These are phyloP conservation scores for Aschersonia sp. DNA, from an alignment of 2,329 filamentous ascomycete genomes.

Conservation along the genomic window DNA sequence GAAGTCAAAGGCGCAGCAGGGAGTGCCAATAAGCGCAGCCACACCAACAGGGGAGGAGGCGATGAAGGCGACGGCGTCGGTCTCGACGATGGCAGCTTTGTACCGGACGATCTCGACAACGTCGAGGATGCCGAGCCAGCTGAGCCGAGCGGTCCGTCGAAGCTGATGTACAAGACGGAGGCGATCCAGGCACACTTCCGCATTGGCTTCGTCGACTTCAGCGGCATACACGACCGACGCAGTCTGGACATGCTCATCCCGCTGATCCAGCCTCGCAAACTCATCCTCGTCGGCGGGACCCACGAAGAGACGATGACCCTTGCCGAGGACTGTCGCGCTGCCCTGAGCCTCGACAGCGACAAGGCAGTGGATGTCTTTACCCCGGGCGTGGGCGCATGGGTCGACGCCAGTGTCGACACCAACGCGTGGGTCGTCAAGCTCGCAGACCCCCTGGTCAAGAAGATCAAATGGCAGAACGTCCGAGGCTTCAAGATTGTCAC, in stretches of 20 bases:
- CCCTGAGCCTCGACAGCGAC: slow-evolving; percentile 37
- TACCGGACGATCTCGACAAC: slow-evolving; percentile 41
- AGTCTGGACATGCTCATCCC: slow-evolving; percentile 91
- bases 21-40: slow-evolving; percentile 43
- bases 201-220: slow-evolving; percentile 82
- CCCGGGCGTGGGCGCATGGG: slow-evolving; percentile 53
- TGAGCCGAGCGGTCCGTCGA: slow-evolving; percentile 52
- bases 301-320: slow-evolving; percentile 64
- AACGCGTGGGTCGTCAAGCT: slow-evolving; percentile 95
- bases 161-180: slow-evolving; percentile 51
- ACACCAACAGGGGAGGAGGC: slow-evolving; percentile 24
- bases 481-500: slow-evolving; percentile 82
- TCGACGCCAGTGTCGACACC: slow-evolving; percentile 92
- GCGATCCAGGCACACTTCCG: slow-evolving; percentile 55
- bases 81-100: slow-evolving; percentile 19
- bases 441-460: slow-evolving; percentile 69
- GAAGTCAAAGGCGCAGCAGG: slow-evolving; percentile 34
- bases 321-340: slow-evolving; percentile 64
- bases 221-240: slow-evolving; percentile 82
- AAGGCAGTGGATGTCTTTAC: slow-evolving; percentile 62
- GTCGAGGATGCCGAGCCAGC: slow-evolving; percentile 40
- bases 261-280: slow-evolving; percentile 81
- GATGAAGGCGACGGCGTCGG: slow-evolving; percentile 31
- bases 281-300: slow-evolving; percentile 79
- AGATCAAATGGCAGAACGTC: slow-evolving; percentile 88